Percentiles rank a stretch among this genome's conserved stretches.
phyloP scores from a whole-genome alignment of 2,329 filamentous ascomycete genomes.

The Scolecobasidium constrictum region DNA sequence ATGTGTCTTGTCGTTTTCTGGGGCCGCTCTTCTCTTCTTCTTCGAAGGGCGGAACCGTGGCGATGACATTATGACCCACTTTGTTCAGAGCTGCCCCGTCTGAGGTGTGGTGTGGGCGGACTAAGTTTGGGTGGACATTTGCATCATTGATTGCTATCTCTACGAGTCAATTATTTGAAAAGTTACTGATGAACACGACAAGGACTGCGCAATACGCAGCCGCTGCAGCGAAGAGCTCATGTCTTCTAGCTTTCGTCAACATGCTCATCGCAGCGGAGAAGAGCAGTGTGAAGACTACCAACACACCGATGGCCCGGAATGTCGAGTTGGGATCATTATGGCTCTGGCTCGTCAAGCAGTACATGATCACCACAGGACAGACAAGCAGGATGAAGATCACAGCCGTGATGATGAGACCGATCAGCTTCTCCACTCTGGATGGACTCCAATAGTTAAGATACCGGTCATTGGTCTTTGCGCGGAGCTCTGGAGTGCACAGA shows the following conservation, averaged over 20 bases:
- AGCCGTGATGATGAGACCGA: conserved; percentile 31
- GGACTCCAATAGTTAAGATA: conserved; percentile 26
- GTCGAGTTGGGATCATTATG: conserved; percentile 17
- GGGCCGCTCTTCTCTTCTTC: too few species aligned
- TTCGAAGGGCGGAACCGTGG: too few species aligned
- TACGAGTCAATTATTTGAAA: too few species aligned
- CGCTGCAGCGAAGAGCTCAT: conserved; percentile 27
- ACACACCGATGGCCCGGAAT: conserved; percentile 28
- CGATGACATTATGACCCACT: too few species aligned
- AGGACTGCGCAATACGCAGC: conserved; percentile 29
- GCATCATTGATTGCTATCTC: too few species aligned
- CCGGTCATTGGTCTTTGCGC: conserved; percentile 23
- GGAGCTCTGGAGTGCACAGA: conserved; percentile 28
- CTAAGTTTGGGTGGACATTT: background rate
- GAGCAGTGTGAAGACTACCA: conserved; percentile 29
- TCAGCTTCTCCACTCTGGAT: conserved; percentile 26
- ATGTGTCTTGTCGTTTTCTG: too few species aligned
- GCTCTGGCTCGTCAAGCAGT: conserved; percentile 22
- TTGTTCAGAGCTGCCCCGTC: background rate
- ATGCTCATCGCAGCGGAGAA: conserved; percentile 23
- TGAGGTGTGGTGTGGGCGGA: background rate
- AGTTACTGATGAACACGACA: conserved; percentile 29
- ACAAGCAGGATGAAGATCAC: conserved; percentile 31
- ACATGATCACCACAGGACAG: conserved; percentile 30
- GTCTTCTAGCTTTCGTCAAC: conserved; percentile 23